Percentiles rank a stretch among this genome's conserved stretches.
Conservation (phyloP, 768 basidiomycete genomes). For the Pleurotus tuoliensis region DNA sequence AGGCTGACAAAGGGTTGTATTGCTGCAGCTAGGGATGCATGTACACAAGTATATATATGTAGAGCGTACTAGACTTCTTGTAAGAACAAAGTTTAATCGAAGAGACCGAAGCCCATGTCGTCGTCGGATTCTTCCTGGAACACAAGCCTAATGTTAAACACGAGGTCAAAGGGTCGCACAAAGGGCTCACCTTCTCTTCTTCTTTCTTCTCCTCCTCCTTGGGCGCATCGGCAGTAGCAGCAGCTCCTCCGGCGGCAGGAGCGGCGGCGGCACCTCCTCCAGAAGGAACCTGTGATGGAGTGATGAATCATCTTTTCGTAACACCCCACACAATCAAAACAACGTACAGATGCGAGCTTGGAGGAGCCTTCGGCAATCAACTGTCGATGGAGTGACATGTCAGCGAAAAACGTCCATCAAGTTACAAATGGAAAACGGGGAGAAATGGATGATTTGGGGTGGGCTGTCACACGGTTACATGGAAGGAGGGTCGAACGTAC, state of each 20-base stretch:
- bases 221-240: conserved; percentile 60
- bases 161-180: neutral
- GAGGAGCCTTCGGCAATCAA: conserved; percentile 89
- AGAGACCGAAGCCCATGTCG: conserved; percentile 99
- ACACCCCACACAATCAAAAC: no score
- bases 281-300: conserved; percentile 67
- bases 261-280: conserved; percentile 72
- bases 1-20: neutral
- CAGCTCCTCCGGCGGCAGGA: conserved; percentile 48
- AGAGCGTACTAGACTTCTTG: conserved; percentile 10
- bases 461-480: neutral
- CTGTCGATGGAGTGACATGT: conserved; percentile 28
- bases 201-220: conserved; percentile 88
- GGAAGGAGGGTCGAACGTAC: conserved; percentile 38
- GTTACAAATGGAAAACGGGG: neutral
- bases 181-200: conserved; percentile 71
- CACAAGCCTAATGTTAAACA: neutral
- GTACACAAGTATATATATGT: conserved; percentile 1
- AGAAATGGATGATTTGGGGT: neutral
- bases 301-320: conserved; percentile 8
- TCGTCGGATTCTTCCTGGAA: conserved; percentile 90
- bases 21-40: no score
- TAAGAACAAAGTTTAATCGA: conserved; percentile 61
- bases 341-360: conserved; percentile 85
- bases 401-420: neutral